Percentiles rank a stretch among this genome's conserved stretches.
These are phyloP conservation scores for Striga asiatica DNA, from an alignment of 257 asterid genomes.

Conservation along the genomic window DNA sequence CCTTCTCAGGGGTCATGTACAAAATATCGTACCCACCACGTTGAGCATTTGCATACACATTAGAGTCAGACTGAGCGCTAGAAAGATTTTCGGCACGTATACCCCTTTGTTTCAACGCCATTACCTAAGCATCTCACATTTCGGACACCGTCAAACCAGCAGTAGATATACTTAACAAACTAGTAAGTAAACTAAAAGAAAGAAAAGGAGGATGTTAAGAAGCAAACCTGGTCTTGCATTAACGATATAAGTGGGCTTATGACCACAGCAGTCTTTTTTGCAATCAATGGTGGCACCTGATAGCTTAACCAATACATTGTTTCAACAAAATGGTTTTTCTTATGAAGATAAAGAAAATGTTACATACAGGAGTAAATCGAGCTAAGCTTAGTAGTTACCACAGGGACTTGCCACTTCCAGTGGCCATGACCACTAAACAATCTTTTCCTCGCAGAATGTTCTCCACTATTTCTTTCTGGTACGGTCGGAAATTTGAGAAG, in stretches of 20 bases:
- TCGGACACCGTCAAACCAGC: background rate
- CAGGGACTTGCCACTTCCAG: conserved; percentile 93
- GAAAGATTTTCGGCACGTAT: conserved; percentile 76
- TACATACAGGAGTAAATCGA: background rate
- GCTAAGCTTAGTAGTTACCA: conserved; percentile 34
- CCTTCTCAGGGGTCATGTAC: conserved; percentile 90
- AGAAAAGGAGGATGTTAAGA: conserved; percentile 3
- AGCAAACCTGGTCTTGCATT: conserved; percentile 93
- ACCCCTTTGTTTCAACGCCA: conserved; percentile 89
- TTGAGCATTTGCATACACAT: conserved; percentile 54
- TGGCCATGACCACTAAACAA: conserved; percentile 87
- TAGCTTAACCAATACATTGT: conserved; percentile 40
- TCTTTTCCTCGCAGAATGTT: conserved; percentile 58
- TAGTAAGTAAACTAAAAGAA: background rate
- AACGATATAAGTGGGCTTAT: conserved; percentile 87
- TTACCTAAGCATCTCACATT: conserved; percentile 36
- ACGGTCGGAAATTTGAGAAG: conserved; percentile 72
- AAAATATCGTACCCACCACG: conserved; percentile 53
- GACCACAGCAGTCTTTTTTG: conserved; percentile 67
- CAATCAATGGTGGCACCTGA: conserved; percentile 80
- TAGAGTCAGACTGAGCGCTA: conserved; percentile 61
- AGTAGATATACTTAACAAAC: background rate
- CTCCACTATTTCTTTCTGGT: conserved; percentile 76
- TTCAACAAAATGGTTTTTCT: background rate
- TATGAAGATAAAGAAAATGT: background rate